These are phyloP conservation scores for Astraeus odoratus DNA, from an alignment of 768 basidiomycete genomes.

Conservation along the genomic window DNA sequence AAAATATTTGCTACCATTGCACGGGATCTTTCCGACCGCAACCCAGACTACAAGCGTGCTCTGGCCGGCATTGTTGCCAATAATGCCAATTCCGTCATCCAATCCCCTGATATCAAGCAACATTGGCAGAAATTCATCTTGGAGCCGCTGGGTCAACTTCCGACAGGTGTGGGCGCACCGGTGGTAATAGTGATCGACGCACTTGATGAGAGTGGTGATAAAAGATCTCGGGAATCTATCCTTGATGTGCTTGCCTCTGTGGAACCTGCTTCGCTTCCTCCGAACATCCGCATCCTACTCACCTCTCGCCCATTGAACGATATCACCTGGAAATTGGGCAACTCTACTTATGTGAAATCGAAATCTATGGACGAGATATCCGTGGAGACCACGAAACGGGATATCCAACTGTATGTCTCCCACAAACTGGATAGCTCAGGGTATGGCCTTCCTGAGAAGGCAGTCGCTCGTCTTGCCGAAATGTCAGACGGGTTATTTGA, in stretches of 20 bases:
- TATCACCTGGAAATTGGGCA: not conserved
- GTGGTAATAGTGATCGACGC: conserved; percentile 19
- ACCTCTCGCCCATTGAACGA: conserved; percentile 2
- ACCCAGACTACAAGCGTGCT: not conserved
- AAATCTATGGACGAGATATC: not conserved
- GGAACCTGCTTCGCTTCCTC: conserved; percentile 20
- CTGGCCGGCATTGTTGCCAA: not conserved
- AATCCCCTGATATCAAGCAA: not conserved
- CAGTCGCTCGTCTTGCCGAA: not conserved
- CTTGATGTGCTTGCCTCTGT: conserved; percentile 3
- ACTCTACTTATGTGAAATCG: not conserved
- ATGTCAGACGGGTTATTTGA: not conserved
- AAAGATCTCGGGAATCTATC: conserved; percentile 3
- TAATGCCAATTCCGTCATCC: not conserved
- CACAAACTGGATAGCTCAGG: not conserved
- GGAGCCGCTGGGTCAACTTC: not conserved
- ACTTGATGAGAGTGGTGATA: conserved; percentile 10
- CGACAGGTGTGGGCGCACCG: conserved; percentile 1
- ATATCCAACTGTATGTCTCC: not conserved
- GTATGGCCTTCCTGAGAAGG: not conserved
- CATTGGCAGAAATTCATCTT: conserved; percentile 17
- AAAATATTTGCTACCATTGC: conserved; percentile 3
- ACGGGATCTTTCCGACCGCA: conserved; percentile 10
- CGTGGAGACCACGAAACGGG: not conserved
- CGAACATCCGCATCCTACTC: conserved; percentile 1